Base-by-base conservation (phyloP, 306 rosid species). In the Malus domestica region DNA sequence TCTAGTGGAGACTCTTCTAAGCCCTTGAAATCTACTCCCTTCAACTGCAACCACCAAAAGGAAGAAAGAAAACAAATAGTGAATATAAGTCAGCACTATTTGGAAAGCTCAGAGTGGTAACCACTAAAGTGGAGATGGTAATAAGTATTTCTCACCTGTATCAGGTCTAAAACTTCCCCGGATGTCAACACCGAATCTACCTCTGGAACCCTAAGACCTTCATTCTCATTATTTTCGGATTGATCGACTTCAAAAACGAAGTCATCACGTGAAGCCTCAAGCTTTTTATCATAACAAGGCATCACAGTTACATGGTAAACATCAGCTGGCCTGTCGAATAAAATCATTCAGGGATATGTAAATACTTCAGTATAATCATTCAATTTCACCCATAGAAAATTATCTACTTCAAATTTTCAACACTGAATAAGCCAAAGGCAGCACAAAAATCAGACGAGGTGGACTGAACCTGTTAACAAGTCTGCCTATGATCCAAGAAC, bases 271-370 rank as follows among this genome's bases (percentile, higher is more conserved):
- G 93, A 83, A 72, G 98, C 98, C 88, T 95, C 98, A 70, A 95
- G 98, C 83, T 92, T 95, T 83, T 92, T 95, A 76, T 92, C 98
- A 82, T 95, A 92, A 87, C 97, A 95, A 67, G 98, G 98, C 98
- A 95, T 95, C 68, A 95, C 92, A 4, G 97, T 95, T 57, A 95
- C 98, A 76, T 92, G 98, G 86, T 89, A 90, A 71, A 92, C 81
- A 76, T 94, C 96, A 10, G 83, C 97, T 46, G 95, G 87, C 87
- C 98, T 94, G 91, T 78, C 69, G 68, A 77, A 73, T 72, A 42
- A 42, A 42, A 15, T 32, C 69, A 60, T 68, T 67, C 67, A 67
- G 42, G 73, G 69, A 69, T 54, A 46, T 16, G 19, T 19, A 45
- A 77, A 68, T 12, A 49, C 8, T 10, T 61, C 20, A 25, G 65